Conservation (phyloP, 805 yeast species). For the Wickerhamomyces strasburgensis region DNA sequence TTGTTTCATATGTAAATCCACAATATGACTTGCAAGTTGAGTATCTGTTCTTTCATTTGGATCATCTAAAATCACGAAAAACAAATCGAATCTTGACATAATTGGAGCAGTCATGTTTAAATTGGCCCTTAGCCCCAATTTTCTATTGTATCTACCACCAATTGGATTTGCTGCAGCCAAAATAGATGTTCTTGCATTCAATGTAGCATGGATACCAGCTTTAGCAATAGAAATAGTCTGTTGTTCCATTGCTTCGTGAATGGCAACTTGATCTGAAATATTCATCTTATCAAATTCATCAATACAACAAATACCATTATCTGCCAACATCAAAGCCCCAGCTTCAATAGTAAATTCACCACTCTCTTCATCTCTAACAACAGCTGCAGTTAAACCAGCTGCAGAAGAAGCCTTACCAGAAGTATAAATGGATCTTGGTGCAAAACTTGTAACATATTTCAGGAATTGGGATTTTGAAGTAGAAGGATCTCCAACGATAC, state of each 20-base stretch:
- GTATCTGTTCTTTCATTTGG: slow-evolving; percentile 89
- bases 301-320: slow-evolving; percentile 96
- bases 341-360: slow-evolving; percentile 98
- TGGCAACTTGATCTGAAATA: slow-evolving; percentile 90
- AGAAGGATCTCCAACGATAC: slow-evolving; percentile 97
- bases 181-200: slow-evolving; percentile 94
- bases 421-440: slow-evolving; percentile 93
- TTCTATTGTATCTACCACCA: slow-evolving; percentile 93
- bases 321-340: slow-evolving; percentile 97
- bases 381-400: slow-evolving; percentile 98
- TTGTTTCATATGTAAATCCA: slow-evolving; percentile 82
- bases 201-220: slow-evolving; percentile 97
- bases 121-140: slow-evolving; percentile 76
- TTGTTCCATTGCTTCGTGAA: slow-evolving; percentile 99
- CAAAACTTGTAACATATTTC: slow-evolving; percentile 85
- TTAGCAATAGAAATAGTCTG: slow-evolving; percentile 98
- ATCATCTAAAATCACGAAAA: slow-evolving; percentile 91
- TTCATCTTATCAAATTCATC: slow-evolving; percentile 99
- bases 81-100: slow-evolving; percentile 95
- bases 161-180: slow-evolving; percentile 98
- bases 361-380: slow-evolving; percentile 93
- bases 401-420: slow-evolving; percentile 99
- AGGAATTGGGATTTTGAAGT: slow-evolving; percentile 95
- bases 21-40: slow-evolving; percentile 87
- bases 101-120: slow-evolving; percentile 96